Evolutionary conservation across 2,329 filamentous ascomycete species (phyloP).

Genomic region (Trichoderma hamatum): DNA sequence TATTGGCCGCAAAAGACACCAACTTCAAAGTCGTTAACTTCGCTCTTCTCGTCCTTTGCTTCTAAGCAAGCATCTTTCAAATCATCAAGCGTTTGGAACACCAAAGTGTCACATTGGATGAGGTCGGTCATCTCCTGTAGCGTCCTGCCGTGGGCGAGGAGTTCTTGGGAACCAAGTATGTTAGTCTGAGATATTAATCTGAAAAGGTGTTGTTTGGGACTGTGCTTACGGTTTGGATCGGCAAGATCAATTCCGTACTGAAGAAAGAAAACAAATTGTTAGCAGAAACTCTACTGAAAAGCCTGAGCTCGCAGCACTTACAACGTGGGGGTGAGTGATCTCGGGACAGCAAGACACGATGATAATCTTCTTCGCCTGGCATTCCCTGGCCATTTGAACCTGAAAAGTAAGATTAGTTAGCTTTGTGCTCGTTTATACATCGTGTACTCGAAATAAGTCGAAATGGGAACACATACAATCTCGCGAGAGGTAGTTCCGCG

Average conservation of each 20-base stretch:
- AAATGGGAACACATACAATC: conserved; percentile 30
- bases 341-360: conserved; percentile 82
- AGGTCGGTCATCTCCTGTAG: conserved; percentile 44
- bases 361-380: conserved; percentile 78
- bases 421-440: background rate
- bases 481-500: conserved; percentile 42
- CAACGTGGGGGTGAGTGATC: conserved; percentile 85
- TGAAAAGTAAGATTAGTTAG: background rate
- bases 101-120: conserved; percentile 57
- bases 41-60: conserved; percentile 60
- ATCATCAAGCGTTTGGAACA: conserved; percentile 65
- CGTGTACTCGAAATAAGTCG: background rate
- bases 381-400: conserved; percentile 75
- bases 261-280: conserved; percentile 5
- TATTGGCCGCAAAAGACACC: conserved; percentile 92
- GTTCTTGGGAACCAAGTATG: conserved; percentile 34
- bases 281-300: background rate
- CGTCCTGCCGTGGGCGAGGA: conserved; percentile 48
- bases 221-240: conserved; percentile 39
- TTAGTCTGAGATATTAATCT: background rate
- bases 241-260: conserved; percentile 54
- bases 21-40: conserved; percentile 73
- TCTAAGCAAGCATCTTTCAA: conserved; percentile 79
- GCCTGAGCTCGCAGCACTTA: conserved; percentile 48
- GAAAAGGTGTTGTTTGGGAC: conserved; percentile 6